Evolutionary conservation across 2,329 filamentous ascomycete genomes (phyloP), one percentile per base, ranked within the genome.

Genomic region (Colletotrichum sp.): DNA sequence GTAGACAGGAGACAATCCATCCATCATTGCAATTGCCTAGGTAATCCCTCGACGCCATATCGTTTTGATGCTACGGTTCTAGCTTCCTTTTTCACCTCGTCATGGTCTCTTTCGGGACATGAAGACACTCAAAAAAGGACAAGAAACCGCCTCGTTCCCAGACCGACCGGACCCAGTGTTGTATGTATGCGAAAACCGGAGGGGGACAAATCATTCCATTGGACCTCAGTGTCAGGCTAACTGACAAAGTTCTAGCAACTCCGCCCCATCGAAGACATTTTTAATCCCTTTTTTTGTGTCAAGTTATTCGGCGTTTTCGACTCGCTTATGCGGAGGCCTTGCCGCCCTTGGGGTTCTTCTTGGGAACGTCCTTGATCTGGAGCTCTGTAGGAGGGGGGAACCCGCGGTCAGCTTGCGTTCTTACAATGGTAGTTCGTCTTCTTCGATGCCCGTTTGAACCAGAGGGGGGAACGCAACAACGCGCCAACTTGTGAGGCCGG

Each of bases 31-130:
- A 88, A 88, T 88, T 87, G 86, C 88, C 88, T 64, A 69, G 70
- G 64, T 69, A 86, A 88, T 88, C 87, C 88, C 87, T 86, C 88
- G 88, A 90, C 89, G 89, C 89, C 89, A 85, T 85, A 84, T 87
- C 83, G 85, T 88, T 67, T 24, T 52, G 21, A 49, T 21, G 34
- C 30, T 15, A 55, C 21, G 21, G 39, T 52, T 52, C 44, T 52
- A 24, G 15, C 34, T 63, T 36, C 69, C 30, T 34, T 24, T n/a
- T 12, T 64, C 34, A 16, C 21, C 60, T 49, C 8, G 13, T 24
- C 30, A n/a, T 16, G n/a, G 16, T 44, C 59, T 72, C 57, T 68
- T 57, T 30, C 70, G 28, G 73, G 57, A 69, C 28, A 63, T 63
- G 16, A 15, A 7, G 44, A 52, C 44, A 52, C 10, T 21, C 6